Base-by-base conservation (phyloP, 2,329 filamentous ascomycete genomes). In the Grosmannia serpens region DNA sequence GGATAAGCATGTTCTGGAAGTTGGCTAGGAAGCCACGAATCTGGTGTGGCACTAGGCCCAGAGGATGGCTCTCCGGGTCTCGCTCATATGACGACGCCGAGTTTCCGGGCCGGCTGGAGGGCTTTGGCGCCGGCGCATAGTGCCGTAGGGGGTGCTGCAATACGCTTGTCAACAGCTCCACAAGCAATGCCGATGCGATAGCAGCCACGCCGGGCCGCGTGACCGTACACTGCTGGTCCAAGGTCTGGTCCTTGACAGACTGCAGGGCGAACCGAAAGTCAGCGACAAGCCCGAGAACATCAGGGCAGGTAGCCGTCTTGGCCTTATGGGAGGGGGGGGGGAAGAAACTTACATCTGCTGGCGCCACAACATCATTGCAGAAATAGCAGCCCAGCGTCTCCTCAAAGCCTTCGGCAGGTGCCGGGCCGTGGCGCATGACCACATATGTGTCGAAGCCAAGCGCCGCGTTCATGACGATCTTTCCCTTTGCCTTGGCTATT, bases 191-290 rank as follows among this genome's bases (percentile, higher is more conserved):
- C 2, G 94, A 96, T 9, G 94, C 94, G 59, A 96, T 94, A 11
- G 91, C 87, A 17, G 94, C 92, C 41, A 96, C 85, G 20, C 94
- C 94, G 0, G 94, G 94, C 11, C 94, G 84, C 3, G 94, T 99
- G 24, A 99, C 94, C 0, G 94, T 99, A 72, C 94, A 99, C 73
- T 97, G 94, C 70, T 99, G 94, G 69, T 99, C 94, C 13, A 99
- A 84, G 0, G 94, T 97, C 65, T 91, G 89, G 67, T 96, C 91
- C 71, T 92, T 96, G 68, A 96, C 82, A 2, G 91, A 96, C 89
- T 95, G 67, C 1, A 13, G 13, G 31, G 3, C 2, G 8, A 35
- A 31, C 4, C 29, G 54, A 49, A 2, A 15, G 59, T 57, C 44
- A 51, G 46, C 2, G 24, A 31, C 6, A 51, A 24, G 41, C 41